Percentiles rank a stretch among this genome's conserved stretches.
Evolutionary conservation across 163 green algal genomes (phyloP).

Genomic region (Chlorella variabilis): DNA sequence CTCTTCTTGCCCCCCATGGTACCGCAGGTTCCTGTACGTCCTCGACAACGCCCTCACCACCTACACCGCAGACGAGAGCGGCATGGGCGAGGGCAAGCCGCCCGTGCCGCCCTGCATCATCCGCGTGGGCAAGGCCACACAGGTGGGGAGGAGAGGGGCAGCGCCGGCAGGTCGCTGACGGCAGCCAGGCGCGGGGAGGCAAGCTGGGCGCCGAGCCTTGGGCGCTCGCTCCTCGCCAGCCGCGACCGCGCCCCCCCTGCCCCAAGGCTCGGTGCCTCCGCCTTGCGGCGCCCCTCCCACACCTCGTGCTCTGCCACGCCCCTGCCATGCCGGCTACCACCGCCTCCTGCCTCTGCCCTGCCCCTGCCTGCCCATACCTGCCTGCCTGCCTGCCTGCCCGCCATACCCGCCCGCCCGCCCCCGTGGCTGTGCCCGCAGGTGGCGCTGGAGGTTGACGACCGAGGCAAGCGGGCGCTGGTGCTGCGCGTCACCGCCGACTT

Average conservation of each 20-base stretch:
- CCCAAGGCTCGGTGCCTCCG: no score
- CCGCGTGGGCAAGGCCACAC: slow-evolving; percentile 33
- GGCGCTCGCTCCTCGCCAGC: no score
- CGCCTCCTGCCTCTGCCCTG: neutral
- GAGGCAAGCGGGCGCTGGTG: slow-evolving; percentile 53
- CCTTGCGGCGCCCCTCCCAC: neutral
- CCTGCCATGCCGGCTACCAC: neutral
- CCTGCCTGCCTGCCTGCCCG: no score
- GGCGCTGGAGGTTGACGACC: slow-evolving; percentile 76
- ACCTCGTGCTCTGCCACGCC: no score
- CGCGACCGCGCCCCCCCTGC: no score
- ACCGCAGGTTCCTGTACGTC: slow-evolving; percentile 72
- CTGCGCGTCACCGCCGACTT: slow-evolving; percentile 74
- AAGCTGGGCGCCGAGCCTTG: no score
- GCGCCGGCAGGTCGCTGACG: neutral
- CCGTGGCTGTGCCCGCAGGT: no score
- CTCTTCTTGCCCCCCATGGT: no score
- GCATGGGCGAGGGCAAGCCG: slow-evolving; percentile 38
- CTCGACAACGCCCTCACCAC: slow-evolving; percentile 72
- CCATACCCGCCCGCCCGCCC: no score
- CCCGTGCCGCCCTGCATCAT: slow-evolving; percentile 85
- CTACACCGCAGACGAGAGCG: slow-evolving; percentile 58
- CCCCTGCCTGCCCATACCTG: no score
- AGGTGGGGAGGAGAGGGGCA: neutral
- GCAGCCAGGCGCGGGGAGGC: no score